phyloP scores from a whole-genome alignment of 2,329 filamentous ascomycete species.

The Colletotrichum theobromicola region DNA sequence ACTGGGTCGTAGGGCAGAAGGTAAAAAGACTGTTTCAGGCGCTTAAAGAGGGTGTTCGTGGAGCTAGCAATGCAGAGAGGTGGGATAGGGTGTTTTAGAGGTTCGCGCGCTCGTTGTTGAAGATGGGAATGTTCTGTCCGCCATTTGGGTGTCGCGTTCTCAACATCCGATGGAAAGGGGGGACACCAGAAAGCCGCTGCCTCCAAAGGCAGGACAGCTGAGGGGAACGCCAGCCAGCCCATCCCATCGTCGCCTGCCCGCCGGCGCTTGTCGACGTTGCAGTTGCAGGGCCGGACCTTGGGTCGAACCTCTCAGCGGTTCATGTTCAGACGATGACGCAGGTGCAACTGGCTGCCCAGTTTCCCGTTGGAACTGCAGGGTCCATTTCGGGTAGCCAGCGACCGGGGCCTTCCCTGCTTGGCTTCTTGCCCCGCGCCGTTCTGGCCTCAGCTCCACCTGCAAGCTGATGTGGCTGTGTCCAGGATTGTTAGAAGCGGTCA shows the following conservation, averaged over 20 bases:
- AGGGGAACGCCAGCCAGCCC: neutral
- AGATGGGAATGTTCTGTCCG: neutral
- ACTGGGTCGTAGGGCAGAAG: slow-evolving; percentile 16
- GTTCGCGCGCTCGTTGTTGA: neutral
- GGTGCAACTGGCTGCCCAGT: slow-evolving; percentile 20
- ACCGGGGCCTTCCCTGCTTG: slow-evolving; percentile 17
- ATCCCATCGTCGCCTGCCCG: slow-evolving; percentile 2
- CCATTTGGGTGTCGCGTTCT: neutral
- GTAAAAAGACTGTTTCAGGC: neutral
- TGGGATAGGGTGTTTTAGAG: neutral
- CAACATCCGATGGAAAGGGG: neutral
- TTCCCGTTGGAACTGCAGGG: slow-evolving; percentile 16
- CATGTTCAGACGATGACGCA: slow-evolving; percentile 23
- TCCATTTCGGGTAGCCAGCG: neutral
- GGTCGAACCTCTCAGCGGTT: neutral
- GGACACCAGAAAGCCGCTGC: neutral
- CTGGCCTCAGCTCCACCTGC: neutral
- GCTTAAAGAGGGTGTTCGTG: neutral
- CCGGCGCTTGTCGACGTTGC: slow-evolving; percentile 1
- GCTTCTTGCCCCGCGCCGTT: neutral
- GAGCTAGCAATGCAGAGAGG: slow-evolving; percentile 1
- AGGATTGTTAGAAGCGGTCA: neutral
- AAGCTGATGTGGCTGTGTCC: slow-evolving; percentile 4
- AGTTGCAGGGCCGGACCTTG: slow-evolving; percentile 18
- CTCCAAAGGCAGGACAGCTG: neutral